phyloP scores from a whole-genome alignment of 257 asterid genomes.

The Nicotiana tomentosiformis region DNA sequence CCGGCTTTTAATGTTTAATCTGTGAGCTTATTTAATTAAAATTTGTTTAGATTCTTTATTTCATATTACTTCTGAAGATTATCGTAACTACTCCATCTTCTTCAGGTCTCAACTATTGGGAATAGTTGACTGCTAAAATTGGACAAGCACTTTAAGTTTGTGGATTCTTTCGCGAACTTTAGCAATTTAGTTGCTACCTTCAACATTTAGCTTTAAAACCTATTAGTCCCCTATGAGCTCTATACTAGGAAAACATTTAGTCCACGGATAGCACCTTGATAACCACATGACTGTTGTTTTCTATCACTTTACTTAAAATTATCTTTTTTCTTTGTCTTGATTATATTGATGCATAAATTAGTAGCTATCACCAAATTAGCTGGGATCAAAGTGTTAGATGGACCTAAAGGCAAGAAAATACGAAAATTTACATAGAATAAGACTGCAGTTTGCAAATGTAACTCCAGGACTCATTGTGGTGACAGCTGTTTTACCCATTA shows the following conservation, averaged over 20 bases:
- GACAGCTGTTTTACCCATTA: background rate
- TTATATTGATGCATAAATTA: background rate
- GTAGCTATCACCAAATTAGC: background rate
- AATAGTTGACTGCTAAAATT: background rate
- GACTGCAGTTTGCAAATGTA: background rate
- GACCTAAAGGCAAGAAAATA: background rate
- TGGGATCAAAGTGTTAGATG: background rate
- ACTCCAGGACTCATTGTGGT: background rate
- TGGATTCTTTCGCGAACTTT: background rate
- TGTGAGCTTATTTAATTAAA: background rate
- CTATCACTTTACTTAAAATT: background rate
- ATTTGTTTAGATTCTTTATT: background rate
- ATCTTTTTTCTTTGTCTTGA: background rate
- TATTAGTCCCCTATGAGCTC: background rate
- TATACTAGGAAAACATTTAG: background rate
- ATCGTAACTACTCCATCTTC: background rate
- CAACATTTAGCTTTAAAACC: background rate
- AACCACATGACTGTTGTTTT: background rate
- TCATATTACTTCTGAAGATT: background rate
- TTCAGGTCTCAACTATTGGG: background rate
- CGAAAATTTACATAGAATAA: background rate
- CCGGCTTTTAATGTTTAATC: background rate
- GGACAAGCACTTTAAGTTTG: background rate
- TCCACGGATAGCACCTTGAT: background rate
- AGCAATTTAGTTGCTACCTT: background rate